phyloP scores from a whole-genome alignment of 2,329 filamentous ascomycete genomes.

The Phialocephala sp. region DNA sequence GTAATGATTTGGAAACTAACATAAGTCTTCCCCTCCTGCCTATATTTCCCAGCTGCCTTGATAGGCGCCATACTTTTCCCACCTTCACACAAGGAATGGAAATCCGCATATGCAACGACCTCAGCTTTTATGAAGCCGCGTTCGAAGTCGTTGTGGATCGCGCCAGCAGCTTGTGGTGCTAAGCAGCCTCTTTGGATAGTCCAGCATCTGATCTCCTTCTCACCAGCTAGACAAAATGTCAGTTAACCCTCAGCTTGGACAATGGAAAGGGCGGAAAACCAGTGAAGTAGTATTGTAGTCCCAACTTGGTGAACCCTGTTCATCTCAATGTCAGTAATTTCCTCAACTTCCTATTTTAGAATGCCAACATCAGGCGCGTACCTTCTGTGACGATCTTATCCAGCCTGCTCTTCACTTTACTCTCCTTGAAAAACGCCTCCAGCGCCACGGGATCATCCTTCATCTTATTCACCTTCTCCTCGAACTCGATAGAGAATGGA shows the following conservation, averaged over 20 bases:
- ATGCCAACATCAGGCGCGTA: no score
- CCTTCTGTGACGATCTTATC: slow-evolving; percentile 52
- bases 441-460: slow-evolving; percentile 46
- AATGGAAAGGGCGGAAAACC: neutral
- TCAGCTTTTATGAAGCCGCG: slow-evolving; percentile 53
- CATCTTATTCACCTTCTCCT: slow-evolving; percentile 50
- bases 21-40: slow-evolving; percentile 53
- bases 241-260: neutral
- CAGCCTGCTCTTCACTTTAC: slow-evolving; percentile 49
- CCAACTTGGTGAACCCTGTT: slow-evolving; percentile 49
- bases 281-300: slow-evolving; percentile 53
- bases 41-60: slow-evolving; percentile 52
- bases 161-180: slow-evolving; percentile 50
- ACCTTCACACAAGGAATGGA: slow-evolving; percentile 51
- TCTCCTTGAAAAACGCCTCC: slow-evolving; percentile 47
- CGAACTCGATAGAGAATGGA: slow-evolving; percentile 53
- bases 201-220: slow-evolving; percentile 54
- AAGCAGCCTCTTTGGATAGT: slow-evolving; percentile 47
- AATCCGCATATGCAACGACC: slow-evolving; percentile 53
- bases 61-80: slow-evolving; percentile 52
- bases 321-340: no score
- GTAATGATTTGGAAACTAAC: slow-evolving; percentile 23
- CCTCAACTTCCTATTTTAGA: no score
- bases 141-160: slow-evolving; percentile 48
- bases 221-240: slow-evolving; percentile 42